Conservation (phyloP, 2,329 filamentous ascomycete species). For the Colletotrichum plurivorum region DNA sequence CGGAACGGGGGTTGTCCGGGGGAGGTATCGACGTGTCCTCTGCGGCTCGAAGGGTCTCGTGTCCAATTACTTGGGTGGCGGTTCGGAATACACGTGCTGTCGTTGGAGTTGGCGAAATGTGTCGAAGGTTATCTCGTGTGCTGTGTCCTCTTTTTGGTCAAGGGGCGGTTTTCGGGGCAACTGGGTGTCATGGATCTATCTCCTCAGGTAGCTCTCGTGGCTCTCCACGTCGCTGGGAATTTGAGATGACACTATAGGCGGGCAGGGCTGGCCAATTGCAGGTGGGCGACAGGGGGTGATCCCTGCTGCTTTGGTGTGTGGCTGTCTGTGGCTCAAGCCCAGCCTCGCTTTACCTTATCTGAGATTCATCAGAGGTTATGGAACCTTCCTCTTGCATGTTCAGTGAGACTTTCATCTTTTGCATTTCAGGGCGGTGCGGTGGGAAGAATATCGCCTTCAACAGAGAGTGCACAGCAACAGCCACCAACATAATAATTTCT, state of each 20-base stretch:
- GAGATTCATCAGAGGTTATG: not conserved
- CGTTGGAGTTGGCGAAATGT: not conserved
- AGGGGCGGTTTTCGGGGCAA: constrained; percentile 17
- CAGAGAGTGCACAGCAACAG: not conserved
- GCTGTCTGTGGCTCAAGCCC: constrained; percentile 24
- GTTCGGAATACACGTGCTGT: not conserved
- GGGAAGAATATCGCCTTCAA: not conserved
- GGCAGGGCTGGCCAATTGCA: constrained; percentile 34
- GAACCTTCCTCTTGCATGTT: not conserved
- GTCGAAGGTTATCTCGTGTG: not conserved
- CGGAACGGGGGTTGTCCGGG: not conserved
- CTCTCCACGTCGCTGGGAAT: constrained; percentile 25
- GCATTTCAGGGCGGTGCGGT: constrained; percentile 8
- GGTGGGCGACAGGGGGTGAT: not conserved
- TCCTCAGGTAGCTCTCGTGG: constrained; percentile 3
- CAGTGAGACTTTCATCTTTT: constrained; percentile 8
- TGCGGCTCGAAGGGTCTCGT: not conserved
- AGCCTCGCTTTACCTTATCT: constrained; percentile 29
- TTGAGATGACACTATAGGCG: constrained; percentile 34
- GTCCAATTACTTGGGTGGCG: constrained; percentile 12
- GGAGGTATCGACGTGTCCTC: constrained; percentile 36
- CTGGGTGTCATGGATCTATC: constrained; percentile 22
- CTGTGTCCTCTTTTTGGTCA: constrained; percentile 28
- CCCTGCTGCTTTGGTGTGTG: not conserved
- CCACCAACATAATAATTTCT: not conserved